Conservation (phyloP, 768 basidiomycete genomes). For the Hygrophoropsis aurantiaca region DNA sequence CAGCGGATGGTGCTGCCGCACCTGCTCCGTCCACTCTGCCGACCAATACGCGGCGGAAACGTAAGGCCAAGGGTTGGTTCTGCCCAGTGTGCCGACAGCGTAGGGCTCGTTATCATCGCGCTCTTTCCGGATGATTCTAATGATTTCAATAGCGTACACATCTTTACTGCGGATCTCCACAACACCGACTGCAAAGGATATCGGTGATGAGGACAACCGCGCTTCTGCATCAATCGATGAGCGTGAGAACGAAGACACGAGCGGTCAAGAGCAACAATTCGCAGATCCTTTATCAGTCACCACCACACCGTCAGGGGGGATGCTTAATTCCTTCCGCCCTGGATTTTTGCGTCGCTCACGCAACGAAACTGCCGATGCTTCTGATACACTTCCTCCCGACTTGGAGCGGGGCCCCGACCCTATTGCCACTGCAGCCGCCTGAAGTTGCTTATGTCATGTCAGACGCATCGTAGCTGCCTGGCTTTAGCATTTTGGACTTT, state of each 20-base stretch:
- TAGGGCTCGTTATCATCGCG: slow-evolving; percentile 48
- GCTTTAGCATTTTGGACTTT: too few species aligned
- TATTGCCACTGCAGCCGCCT: slow-evolving; percentile 2
- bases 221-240: slow-evolving; percentile 26
- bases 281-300: slow-evolving; percentile 17
- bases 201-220: slow-evolving; percentile 30
- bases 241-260: slow-evolving; percentile 12
- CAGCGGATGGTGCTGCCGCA: slow-evolving; percentile 20
- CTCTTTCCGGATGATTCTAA: neutral
- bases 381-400: slow-evolving; percentile 27
- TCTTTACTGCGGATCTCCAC: slow-evolving; percentile 84
- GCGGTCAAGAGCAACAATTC: slow-evolving; percentile 10
- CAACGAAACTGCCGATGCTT: slow-evolving; percentile 13
- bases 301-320: slow-evolving; percentile 8
- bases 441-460: neutral
- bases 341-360: slow-evolving; percentile 23
- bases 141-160: slow-evolving; percentile 65
- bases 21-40: slow-evolving; percentile 20
- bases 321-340: slow-evolving; percentile 26
- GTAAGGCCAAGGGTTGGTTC: slow-evolving; percentile 96
- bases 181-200: slow-evolving; percentile 48
- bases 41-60: slow-evolving; percentile 65
- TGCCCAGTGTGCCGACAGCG: slow-evolving; percentile 96
- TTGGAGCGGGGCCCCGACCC: slow-evolving; percentile 19
- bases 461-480: too few species aligned